phyloP scores from a whole-genome alignment of 148 eudicot genomes.

The Oxyria digyna region DNA sequence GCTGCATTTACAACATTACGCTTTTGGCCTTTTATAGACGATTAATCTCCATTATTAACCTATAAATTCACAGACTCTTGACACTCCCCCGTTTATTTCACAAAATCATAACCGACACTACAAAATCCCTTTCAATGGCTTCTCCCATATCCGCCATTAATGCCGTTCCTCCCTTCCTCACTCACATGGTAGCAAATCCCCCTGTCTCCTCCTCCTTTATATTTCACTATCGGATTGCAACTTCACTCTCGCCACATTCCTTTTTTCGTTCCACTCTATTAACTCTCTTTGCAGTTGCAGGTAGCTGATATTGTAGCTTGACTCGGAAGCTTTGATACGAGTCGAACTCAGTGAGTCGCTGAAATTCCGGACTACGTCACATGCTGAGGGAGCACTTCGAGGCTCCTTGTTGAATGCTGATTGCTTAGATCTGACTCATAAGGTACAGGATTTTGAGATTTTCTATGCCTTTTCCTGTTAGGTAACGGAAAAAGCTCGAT shows the following conservation, averaged over 20 bases:
- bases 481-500: neutral
- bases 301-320: neutral
- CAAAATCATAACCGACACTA: neutral
- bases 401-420: neutral
- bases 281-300: neutral
- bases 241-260: neutral
- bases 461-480: neutral
- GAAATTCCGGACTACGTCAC: neutral
- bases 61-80: neutral
- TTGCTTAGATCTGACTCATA: neutral
- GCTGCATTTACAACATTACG: too few relatives aligned
- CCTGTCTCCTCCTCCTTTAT: neutral
- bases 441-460: neutral
- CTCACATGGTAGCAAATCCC: neutral
- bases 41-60: neutral
- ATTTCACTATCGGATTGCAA: neutral
- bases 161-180: neutral
- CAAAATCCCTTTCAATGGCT: neutral
- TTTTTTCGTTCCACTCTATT: neutral
- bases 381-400: slow-evolving; percentile 5
- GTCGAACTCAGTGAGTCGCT: neutral
- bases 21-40: neutral
- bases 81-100: neutral
- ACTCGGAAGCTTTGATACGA: neutral
- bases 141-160: neutral